These are phyloP conservation scores for Ophiostoma tasmaniense DNA, from an alignment of 2,329 filamentous ascomycete species.

Conservation along the genomic window DNA sequence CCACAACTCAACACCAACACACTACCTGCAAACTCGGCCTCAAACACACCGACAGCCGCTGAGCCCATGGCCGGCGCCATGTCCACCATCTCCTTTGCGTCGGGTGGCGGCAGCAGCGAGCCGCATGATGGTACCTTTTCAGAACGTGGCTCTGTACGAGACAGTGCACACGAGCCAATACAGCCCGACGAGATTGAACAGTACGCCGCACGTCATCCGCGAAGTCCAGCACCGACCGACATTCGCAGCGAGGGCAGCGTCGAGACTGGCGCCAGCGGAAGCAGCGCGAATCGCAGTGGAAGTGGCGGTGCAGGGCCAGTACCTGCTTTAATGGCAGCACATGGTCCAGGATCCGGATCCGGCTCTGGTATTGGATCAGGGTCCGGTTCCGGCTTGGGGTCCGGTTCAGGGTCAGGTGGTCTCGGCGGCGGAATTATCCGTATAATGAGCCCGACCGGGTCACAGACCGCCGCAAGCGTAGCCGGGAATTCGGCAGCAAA, in stretches of 20 bases:
- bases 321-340: not conserved
- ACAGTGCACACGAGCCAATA: slow-evolving; percentile 9
- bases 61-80: not conserved
- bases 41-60: not conserved
- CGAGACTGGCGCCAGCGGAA: slow-evolving; percentile 60
- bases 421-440: slow-evolving; percentile 33
- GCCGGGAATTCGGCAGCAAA: slow-evolving; percentile 6
- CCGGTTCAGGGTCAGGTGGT: slow-evolving; percentile 20
- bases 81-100: slow-evolving; percentile 22
- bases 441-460: slow-evolving; percentile 36
- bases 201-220: slow-evolving; percentile 1
- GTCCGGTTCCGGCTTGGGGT: not conserved
- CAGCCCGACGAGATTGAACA: slow-evolving; percentile 9
- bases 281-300: slow-evolving; percentile 30
- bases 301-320: slow-evolving; percentile 3
- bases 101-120: slow-evolving; percentile 20
- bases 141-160: slow-evolving; percentile 30
- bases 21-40: not conserved
- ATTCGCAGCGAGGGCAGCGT: slow-evolving; percentile 61
- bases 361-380: not conserved
- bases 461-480: slow-evolving; percentile 30
- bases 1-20: slow-evolving; percentile 14
- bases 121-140: slow-evolving; percentile 29
- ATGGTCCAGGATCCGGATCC: not conserved
- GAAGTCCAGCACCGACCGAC: slow-evolving; percentile 42